These are phyloP conservation scores for Vitis rupestris DNA, from an alignment of 164 flowering plant species.

Conservation along the genomic window DNA sequence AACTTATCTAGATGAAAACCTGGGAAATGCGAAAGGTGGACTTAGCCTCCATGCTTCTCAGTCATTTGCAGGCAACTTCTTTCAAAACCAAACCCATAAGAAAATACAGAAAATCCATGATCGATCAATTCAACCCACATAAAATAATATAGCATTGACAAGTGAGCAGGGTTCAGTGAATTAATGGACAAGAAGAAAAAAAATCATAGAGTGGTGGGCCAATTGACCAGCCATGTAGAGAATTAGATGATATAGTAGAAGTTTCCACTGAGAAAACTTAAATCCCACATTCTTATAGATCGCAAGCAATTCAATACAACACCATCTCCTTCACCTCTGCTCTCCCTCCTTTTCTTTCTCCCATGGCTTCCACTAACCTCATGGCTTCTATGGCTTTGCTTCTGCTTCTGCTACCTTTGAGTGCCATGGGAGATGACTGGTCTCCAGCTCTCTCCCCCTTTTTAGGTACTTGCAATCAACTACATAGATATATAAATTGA, in stretches of 20 bases:
- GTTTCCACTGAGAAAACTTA: constrained; percentile 1
- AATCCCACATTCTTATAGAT: not conserved
- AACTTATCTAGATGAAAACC: too few species aligned
- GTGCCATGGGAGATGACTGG: constrained; percentile 10
- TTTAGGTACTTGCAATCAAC: not conserved
- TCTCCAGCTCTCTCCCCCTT: constrained; percentile 1
- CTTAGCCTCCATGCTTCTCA: too few species aligned
- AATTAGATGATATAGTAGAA: not conserved
- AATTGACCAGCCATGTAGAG: not conserved
- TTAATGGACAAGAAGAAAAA: too few species aligned
- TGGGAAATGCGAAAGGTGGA: too few species aligned
- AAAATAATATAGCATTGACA: too few species aligned
- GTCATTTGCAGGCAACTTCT: too few species aligned
- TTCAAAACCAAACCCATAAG: too few species aligned
- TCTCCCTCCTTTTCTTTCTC: not conserved
- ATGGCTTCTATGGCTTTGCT: constrained; percentile 21
- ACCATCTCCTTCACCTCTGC: not conserved
- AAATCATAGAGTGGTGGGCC: not conserved
- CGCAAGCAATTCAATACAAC: too few species aligned
- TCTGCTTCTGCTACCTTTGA: constrained; percentile 18
- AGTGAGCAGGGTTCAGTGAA: too few species aligned
- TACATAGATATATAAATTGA: too few species aligned
- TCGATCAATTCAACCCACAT: too few species aligned
- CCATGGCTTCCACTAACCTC: constrained; percentile 25
- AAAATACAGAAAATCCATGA: too few species aligned